Evolutionary conservation across 768 basidiomycete genomes (phyloP), one percentile per base, ranked within the genome.

Genomic region (Russula earlei): DNA sequence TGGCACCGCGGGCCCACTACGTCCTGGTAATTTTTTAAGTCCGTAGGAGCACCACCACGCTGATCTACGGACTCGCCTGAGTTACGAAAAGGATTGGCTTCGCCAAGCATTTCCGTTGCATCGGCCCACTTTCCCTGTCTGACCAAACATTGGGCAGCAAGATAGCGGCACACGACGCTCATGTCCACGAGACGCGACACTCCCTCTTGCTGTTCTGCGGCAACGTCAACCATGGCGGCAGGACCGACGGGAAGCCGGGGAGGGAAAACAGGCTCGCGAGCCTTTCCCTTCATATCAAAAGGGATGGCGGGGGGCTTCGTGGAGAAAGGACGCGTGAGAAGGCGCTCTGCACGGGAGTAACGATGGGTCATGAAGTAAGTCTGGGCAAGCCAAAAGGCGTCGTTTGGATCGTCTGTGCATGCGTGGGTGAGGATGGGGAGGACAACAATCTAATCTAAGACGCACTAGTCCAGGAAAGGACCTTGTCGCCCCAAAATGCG

Each of bases 341-440:
- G 75, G 44, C 86, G 81, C 68, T 97, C 92, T 10, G 96, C 94
- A 45, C 94, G 88, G 8, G 91, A 85, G 70, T 95, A 98, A 58
- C 96, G 91, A 64, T 94, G 85, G 3, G 87, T 93, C 75, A 94
- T 87, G 69, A 98, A 99, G 70, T 93, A 92, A 0, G 89, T 91
- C 69, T 99, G 96, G 3, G 96, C 94, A 20, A 99, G 81, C 96
- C 96, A 99, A 71, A 99, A 98, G 12, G 93, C 96, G 70, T 99
- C 96, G 67, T 97, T 96, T 29, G 93, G 86, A 65, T 98, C 91
- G 60, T 85, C 95, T 95, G 64, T 20, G 19, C 6, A 45, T 34
- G 37, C 15, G 24, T 56, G 51, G 38, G 47, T 31, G 24, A 19
- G 20, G 20, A 20, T 38, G 36, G 52, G 22, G 8, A 36, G 15